Evolutionary conservation across 2,329 filamentous ascomycete species (phyloP), one percentile per base, ranked within the genome.

Genomic region (Zasmidium angulare): DNA sequence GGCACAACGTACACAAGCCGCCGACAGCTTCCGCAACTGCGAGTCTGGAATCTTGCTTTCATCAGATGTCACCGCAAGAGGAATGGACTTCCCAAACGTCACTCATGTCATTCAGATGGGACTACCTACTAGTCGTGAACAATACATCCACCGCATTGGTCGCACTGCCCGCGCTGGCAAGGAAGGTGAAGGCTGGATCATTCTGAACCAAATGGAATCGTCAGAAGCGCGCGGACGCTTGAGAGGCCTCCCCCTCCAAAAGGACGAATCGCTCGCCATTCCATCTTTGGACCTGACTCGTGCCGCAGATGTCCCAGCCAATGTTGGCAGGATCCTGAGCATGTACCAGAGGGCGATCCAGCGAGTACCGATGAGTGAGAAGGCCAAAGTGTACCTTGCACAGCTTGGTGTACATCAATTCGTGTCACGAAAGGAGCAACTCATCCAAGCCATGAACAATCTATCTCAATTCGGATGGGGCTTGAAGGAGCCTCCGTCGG

Each of bases 21-120:
- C 93, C 0, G 85, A 93, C 0, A 71, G 68, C 23, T 99, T 97
- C 85, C 87, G 90, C 49, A 70, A 69, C 14, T 76, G 84, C n/a
- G 71, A 76, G 24, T 82, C 81, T 29, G 91, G 81, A 24, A 60
- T 66, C 52, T 71, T 82, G 22, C 73, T 82, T 58, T 79, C 78
- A 1, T 79, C 79, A 1, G 80, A 82, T 62, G 80, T 82, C 46
- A 81, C 80, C 10, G 79, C 80, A 11, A 72, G 80, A 46, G 80
- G 80, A 26, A 81, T 82, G 79, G 80, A 82, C 59, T 82, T 82
- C 61, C 80, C 80, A 3, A 76, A 81, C 49, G 80, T 82, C 2
- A 79, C 78, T 0, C 80, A 82, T 66, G 80, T 82, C 50, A 79
- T 82, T 47, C 80, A 82, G 64, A 64, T 82, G n/a, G 79, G 78